These are phyloP conservation scores for Coprinellus aureogranulatus DNA, from an alignment of 768 basidiomycete genomes.

Conservation along the genomic window DNA sequence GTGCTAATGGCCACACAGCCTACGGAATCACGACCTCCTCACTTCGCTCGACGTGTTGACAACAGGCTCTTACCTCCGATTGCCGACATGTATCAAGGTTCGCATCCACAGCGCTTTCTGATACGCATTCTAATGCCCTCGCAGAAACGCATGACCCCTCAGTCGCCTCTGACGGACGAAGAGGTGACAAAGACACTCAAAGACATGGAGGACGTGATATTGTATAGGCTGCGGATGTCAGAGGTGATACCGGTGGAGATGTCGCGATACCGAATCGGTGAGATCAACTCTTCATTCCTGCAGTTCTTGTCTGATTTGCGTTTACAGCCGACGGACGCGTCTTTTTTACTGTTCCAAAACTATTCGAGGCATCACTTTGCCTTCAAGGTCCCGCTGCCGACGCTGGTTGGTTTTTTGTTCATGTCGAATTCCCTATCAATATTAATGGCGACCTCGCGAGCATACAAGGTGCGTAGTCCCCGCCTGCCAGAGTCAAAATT, in stretches of 20 bases:
- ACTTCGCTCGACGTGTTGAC: constrained; percentile 89
- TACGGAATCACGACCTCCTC: constrained; percentile 90
- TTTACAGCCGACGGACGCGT: constrained; percentile 70
- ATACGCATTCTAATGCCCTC: constrained; percentile 9
- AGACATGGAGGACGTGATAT: constrained; percentile 75
- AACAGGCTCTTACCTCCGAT: constrained; percentile 78
- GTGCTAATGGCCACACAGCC: constrained; percentile 39
- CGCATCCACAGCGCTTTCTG: constrained; percentile 8
- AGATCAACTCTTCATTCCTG: too few relatives aligned
- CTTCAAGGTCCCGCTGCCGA: constrained; percentile 64
- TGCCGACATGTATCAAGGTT: constrained; percentile 82
- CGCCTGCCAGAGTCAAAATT: not conserved
- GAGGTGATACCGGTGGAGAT: constrained; percentile 85
- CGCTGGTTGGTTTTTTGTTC: constrained; percentile 85
- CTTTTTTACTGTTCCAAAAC: constrained; percentile 66
- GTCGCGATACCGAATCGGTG: constrained; percentile 67
- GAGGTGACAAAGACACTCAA: constrained; percentile 63
- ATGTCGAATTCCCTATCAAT: constrained; percentile 70
- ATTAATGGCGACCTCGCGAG: constrained; percentile 73
- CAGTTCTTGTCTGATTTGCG: constrained; percentile 12
- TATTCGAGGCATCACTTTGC: constrained; percentile 74
- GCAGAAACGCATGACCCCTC: constrained; percentile 72
- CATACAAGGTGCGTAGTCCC: constrained; percentile 52
- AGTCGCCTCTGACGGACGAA: constrained; percentile 60
- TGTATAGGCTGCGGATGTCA: constrained; percentile 71